Evolutionary conservation across 352 stramenopile genomes (phyloP).

Genomic region (Aphanomyces invadans): DNA sequence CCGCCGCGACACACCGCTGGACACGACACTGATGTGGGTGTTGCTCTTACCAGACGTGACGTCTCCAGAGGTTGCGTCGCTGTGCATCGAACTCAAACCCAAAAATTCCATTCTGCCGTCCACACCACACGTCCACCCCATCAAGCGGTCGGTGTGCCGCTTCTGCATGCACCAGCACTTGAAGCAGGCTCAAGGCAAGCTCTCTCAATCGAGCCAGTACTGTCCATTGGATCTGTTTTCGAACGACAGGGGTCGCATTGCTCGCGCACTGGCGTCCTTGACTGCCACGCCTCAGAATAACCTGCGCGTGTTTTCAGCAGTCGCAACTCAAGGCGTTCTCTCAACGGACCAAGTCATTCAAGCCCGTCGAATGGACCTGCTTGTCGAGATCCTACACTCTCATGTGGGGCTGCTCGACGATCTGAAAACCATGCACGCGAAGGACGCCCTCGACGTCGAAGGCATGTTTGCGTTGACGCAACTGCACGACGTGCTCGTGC

Average conservation of each 20-base stretch:
- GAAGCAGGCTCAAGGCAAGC: constrained; percentile 62
- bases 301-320: constrained; percentile 65
- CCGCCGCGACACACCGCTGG: constrained; percentile 60
- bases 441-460: constrained; percentile 77
- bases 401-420: constrained; percentile 67
- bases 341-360: constrained; percentile 33
- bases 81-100: constrained; percentile 83
- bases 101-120: constrained; percentile 78
- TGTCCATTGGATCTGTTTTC: constrained; percentile 80
- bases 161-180: constrained; percentile 88
- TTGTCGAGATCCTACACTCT: constrained; percentile 58
- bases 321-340: not conserved
- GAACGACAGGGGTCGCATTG: constrained; percentile 44
- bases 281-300: constrained; percentile 85
- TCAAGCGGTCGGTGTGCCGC: constrained; percentile 57
- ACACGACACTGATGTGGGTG: constrained; percentile 58
- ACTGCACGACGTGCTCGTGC: not conserved
- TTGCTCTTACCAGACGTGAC: constrained; percentile 78
- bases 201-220: constrained; percentile 77
- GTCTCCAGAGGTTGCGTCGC: constrained; percentile 47
- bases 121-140: constrained; percentile 36
- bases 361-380: constrained; percentile 59
- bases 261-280: constrained; percentile 48
- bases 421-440: constrained; percentile 72
- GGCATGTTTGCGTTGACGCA: constrained; percentile 22